These are phyloP conservation scores for Claviceps pazoutovae DNA, from an alignment of 2,329 filamentous ascomycete genomes.

Conservation along the genomic window DNA sequence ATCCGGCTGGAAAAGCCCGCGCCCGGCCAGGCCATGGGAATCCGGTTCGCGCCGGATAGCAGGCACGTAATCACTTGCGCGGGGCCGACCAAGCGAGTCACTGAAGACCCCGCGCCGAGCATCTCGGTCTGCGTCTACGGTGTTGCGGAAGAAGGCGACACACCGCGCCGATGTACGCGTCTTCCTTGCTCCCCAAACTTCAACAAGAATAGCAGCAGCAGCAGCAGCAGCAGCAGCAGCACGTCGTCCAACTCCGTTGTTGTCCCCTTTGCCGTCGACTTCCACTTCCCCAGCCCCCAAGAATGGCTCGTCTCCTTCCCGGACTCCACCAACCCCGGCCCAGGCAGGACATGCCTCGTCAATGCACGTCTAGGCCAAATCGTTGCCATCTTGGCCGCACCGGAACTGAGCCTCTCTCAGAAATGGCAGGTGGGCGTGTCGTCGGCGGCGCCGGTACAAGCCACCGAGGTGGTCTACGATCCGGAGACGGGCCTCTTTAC, in stretches of 20 bases:
- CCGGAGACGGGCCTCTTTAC: constrained; percentile 2
- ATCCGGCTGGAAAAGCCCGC: constrained; percentile 1
- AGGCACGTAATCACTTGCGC: constrained; percentile 4
- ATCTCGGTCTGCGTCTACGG: constrained; percentile 3
- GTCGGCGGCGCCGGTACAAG: neutral
- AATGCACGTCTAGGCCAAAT: constrained; percentile 6
- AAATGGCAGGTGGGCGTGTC: constrained; percentile 5
- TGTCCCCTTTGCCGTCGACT: constrained; percentile 1
- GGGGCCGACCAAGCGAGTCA: neutral
- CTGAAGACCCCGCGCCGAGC: neutral
- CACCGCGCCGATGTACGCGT: neutral
- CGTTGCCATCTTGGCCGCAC: neutral
- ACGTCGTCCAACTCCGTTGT: neutral
- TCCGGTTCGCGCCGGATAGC: constrained; percentile 4
- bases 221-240: neutral
- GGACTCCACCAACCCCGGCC: constrained; percentile 1
- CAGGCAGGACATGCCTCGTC: constrained; percentile 4
- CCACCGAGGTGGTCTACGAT: neutral
- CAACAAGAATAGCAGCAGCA: neutral
- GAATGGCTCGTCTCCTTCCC: constrained; percentile 6
- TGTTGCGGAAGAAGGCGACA: neutral
- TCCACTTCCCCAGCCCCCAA: constrained; percentile 3
- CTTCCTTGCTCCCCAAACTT: neutral
- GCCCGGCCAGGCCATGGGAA: constrained; percentile 1
- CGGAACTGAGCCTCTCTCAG: constrained; percentile 4